These are phyloP conservation scores for Leccinum disarticulatum DNA, from an alignment of 768 basidiomycete genomes.

Conservation along the genomic window DNA sequence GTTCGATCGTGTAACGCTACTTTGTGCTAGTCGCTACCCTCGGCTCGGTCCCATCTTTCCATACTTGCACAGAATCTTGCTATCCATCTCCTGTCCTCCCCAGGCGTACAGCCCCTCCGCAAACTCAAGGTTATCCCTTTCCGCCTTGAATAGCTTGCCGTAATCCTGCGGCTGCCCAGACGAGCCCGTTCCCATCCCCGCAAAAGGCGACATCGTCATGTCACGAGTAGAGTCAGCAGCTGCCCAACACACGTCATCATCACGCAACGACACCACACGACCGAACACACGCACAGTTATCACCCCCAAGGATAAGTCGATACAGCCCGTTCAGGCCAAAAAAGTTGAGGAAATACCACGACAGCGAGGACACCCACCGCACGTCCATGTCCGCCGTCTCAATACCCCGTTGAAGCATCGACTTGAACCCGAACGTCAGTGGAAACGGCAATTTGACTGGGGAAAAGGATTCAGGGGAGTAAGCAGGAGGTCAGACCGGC, in stretches of 20 bases:
- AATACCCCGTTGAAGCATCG: slow-evolving; percentile 95
- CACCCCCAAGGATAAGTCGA: slow-evolving; percentile 86
- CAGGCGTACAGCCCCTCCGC: slow-evolving; percentile 84
- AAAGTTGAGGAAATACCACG: slow-evolving; percentile 99
- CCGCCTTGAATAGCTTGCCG: slow-evolving; percentile 85
- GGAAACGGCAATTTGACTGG: slow-evolving; percentile 96
- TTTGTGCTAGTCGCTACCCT: slow-evolving; percentile 24
- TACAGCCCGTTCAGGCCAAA: slow-evolving; percentile 97
- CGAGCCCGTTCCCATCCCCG: slow-evolving; percentile 44
- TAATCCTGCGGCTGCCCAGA: slow-evolving; percentile 76
- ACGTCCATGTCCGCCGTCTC: slow-evolving; percentile 97
- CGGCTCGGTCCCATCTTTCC: slow-evolving; percentile 49
- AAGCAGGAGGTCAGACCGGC: neutral
- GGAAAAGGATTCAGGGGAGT: neutral
- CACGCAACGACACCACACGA: slow-evolving; percentile 9
- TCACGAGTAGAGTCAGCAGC: slow-evolving; percentile 80
- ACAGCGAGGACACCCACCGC: slow-evolving; percentile 97
- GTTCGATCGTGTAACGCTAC: slow-evolving; percentile 29
- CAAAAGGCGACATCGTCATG: slow-evolving; percentile 71
- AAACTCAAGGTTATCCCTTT: slow-evolving; percentile 90
- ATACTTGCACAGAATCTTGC: slow-evolving; percentile 74
- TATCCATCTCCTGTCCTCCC: slow-evolving; percentile 80
- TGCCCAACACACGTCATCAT: slow-evolving; percentile 30
- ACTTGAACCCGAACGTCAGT: slow-evolving; percentile 93
- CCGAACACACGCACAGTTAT: slow-evolving; percentile 64